phyloP scores from a whole-genome alignment of 2,329 filamentous ascomycete genomes.

The Metarhizium guizhouense region DNA sequence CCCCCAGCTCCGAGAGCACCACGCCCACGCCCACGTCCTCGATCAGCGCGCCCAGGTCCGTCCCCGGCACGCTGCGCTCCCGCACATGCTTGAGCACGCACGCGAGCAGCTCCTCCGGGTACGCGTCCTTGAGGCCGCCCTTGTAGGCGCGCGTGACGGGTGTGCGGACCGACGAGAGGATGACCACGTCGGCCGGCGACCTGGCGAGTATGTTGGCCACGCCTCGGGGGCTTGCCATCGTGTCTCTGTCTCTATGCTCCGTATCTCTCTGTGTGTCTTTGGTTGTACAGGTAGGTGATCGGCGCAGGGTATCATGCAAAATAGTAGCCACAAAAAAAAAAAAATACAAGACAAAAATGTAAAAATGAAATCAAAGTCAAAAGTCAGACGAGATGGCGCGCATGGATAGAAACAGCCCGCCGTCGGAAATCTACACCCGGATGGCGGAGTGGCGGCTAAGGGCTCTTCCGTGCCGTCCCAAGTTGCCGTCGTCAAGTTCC shows the following conservation, averaged over 20 bases:
- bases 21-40: conserved; percentile 82
- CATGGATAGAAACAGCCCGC: no score
- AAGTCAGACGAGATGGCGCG: no score
- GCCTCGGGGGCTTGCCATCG: conserved; percentile 30
- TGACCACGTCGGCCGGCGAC: conserved; percentile 71
- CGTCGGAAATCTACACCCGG: no score
- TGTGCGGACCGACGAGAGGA: conserved; percentile 84
- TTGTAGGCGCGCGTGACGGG: conserved; percentile 77
- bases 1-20: conserved; percentile 84
- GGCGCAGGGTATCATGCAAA: no score
- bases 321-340: no score
- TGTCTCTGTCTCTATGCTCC: background rate
- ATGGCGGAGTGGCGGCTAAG: no score
- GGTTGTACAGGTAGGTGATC: no score
- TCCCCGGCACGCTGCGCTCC: conserved; percentile 30
- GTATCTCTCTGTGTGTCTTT: no score
- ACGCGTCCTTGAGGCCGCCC: conserved; percentile 76
- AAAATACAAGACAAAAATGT: no score
- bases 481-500: no score
- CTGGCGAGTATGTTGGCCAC: conserved; percentile 71
- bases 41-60: conserved; percentile 55
- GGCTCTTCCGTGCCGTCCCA: no score
- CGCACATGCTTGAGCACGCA: conserved; percentile 34
- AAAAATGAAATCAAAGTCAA: no score
- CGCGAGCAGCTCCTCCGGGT: conserved; percentile 81